Evolutionary conservation across 345 rosid species (phyloP).

Genomic region (Eucalyptus dawsonii): DNA sequence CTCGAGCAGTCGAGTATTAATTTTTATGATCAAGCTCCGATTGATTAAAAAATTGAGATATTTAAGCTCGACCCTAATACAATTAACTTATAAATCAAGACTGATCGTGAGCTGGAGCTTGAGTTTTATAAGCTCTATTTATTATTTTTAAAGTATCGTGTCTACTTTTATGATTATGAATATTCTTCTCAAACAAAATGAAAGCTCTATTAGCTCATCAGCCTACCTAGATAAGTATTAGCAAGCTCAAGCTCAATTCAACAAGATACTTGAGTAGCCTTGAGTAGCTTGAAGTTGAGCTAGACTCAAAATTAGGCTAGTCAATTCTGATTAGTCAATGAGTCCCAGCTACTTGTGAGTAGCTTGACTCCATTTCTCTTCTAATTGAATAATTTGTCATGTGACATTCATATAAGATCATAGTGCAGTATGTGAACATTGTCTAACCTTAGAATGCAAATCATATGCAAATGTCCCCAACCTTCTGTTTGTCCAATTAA

Average conservation of each 20-base stretch:
- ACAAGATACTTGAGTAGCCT: neutral
- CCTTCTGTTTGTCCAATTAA: neutral
- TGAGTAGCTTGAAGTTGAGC: neutral
- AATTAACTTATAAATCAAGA: neutral
- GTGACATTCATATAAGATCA: neutral
- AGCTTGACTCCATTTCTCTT: neutral
- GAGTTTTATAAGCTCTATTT: neutral
- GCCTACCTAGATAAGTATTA: neutral
- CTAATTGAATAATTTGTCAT: neutral
- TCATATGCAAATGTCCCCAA: neutral
- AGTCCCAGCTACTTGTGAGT: neutral
- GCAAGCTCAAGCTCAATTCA: neutral
- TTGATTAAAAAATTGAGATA: neutral
- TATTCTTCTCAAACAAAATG: neutral
- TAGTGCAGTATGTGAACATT: neutral
- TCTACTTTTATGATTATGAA: neutral
- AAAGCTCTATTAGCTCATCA: neutral
- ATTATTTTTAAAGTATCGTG: neutral
- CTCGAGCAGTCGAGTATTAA: neutral
- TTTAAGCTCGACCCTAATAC: neutral
- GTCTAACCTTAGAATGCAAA: neutral
- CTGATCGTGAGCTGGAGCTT: neutral
- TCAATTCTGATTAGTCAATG: neutral
- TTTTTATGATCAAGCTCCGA: neutral
- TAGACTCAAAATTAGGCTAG: neutral